phyloP scores from a whole-genome alignment of 2,329 filamentous ascomycete genomes.

The Epichloe aotearoae region DNA sequence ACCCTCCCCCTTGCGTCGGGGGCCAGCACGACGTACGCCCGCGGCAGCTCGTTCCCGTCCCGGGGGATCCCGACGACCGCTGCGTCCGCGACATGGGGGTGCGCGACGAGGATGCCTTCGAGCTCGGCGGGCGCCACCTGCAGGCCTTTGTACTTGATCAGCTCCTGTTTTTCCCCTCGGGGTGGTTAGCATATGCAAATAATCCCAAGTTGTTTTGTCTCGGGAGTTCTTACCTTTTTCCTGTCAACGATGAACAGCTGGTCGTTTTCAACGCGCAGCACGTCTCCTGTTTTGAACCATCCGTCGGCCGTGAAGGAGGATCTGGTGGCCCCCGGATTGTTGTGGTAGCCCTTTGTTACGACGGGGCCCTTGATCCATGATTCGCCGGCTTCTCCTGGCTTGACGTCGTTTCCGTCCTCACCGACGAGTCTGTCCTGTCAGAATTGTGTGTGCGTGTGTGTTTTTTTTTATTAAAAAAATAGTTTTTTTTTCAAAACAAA shows the following conservation, averaged over 20 bases:
- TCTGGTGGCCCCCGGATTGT: constrained; percentile 51
- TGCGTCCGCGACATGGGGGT: constrained; percentile 37
- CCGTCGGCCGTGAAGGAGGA: constrained; percentile 38
- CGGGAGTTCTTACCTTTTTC: constrained; percentile 38
- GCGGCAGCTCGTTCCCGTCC: constrained; percentile 33
- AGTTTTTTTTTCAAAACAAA: neutral
- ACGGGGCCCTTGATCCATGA: constrained; percentile 58
- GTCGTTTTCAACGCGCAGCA: constrained; percentile 56
- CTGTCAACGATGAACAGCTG: constrained; percentile 71
- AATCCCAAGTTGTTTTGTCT: too few relatives aligned
- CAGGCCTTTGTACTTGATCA: constrained; percentile 42
- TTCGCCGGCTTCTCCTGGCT: constrained; percentile 37
- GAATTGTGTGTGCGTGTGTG: too few relatives aligned
- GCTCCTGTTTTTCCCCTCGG: constrained; percentile 31
- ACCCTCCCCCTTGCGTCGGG: constrained; percentile 12
- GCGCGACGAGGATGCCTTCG: constrained; percentile 30
- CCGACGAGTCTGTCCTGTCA: constrained; percentile 21
- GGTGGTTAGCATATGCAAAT: too few relatives aligned
- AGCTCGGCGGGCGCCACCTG: constrained; percentile 57
- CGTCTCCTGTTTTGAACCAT: constrained; percentile 73
- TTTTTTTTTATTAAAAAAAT: too few relatives aligned
- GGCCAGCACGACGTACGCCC: constrained; percentile 22
- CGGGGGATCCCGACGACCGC: constrained; percentile 47
- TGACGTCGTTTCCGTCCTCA: constrained; percentile 25
- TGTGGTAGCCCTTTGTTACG: constrained; percentile 57